Conservation (phyloP, 2,329 filamentous ascomycete genomes). For the Trichophyton simii region DNA sequence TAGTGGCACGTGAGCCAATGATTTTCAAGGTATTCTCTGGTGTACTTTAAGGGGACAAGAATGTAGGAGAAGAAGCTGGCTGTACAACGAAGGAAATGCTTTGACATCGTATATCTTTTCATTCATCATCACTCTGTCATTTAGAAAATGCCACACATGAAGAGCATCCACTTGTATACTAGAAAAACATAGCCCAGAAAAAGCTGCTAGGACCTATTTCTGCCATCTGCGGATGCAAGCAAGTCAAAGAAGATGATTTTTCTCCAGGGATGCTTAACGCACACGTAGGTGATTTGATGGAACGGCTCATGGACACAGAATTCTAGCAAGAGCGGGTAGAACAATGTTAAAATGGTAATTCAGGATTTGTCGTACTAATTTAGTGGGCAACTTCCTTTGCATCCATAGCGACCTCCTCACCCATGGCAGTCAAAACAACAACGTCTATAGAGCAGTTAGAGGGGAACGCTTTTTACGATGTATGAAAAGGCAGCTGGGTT, state of each 20-base stretch:
- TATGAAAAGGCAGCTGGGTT: neutral
- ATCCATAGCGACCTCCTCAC: conserved; percentile 83
- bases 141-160: neutral
- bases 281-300: neutral
- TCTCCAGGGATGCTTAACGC: neutral
- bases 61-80: neutral
- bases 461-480: conserved; percentile 7
- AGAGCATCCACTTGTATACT: neutral
- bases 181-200: conserved; percentile 1
- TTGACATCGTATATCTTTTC: conserved; percentile 3
- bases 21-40: neutral
- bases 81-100: neutral
- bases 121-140: conserved; percentile 4
- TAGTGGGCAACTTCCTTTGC: conserved; percentile 70
- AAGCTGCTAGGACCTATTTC: neutral
- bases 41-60: neutral
- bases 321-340: conserved; percentile 3
- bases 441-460: conserved; percentile 50
- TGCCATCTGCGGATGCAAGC: neutral
- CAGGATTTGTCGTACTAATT: neutral
- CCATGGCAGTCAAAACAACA: conserved; percentile 89
- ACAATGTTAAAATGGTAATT: neutral
- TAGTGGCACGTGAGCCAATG: neutral
- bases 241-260: neutral
- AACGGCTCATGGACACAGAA: neutral